Evolutionary conservation across 2,329 filamentous ascomycete species (phyloP).

Genomic region (Leptoxyphium fumago): DNA sequence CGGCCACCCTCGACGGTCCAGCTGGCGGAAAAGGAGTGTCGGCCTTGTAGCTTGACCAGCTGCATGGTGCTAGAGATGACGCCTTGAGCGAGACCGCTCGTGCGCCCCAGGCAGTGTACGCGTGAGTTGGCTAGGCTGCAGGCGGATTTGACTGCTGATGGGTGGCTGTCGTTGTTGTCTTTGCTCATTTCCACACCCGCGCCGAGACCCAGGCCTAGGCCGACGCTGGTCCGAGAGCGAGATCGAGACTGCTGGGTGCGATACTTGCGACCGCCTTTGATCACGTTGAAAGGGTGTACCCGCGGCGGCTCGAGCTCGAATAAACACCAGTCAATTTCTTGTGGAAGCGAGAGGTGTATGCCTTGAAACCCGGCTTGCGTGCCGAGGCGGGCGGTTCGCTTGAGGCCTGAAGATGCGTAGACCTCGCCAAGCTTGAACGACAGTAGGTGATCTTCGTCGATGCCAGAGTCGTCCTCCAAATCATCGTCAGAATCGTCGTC

Average conservation of each 20-base stretch:
- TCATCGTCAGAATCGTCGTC: constrained; percentile 68
- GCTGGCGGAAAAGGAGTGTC: constrained; percentile 62
- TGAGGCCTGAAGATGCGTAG: constrained; percentile 79
- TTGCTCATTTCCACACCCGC: constrained; percentile 10
- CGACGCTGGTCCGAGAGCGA: constrained; percentile 18
- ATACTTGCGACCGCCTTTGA: constrained; percentile 39
- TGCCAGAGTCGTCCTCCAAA: constrained; percentile 53
- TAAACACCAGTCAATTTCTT: constrained; percentile 92
- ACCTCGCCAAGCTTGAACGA: constrained; percentile 70
- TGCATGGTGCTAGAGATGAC: constrained; percentile 64
- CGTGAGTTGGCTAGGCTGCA: constrained; percentile 54
- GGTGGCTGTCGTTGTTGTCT: constrained; percentile 21
- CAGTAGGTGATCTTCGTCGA: constrained; percentile 66
- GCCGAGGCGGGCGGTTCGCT: constrained; percentile 32
- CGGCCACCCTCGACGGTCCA: constrained; percentile 44
- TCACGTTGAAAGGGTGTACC: constrained; percentile 55
- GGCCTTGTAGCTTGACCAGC: constrained; percentile 76
- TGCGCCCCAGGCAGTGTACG: constrained; percentile 81
- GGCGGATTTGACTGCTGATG: constrained; percentile 31
- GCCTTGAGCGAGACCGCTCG: constrained; percentile 68
- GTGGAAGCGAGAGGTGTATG: constrained; percentile 49
- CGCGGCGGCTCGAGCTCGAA: constrained; percentile 65
- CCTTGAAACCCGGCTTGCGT: constrained; percentile 25
- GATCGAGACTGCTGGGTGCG: constrained; percentile 7
- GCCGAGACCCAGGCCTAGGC: constrained; percentile 15